Conservation (phyloP, 148 eudicot genomes). For the Spergularia bocconei region DNA sequence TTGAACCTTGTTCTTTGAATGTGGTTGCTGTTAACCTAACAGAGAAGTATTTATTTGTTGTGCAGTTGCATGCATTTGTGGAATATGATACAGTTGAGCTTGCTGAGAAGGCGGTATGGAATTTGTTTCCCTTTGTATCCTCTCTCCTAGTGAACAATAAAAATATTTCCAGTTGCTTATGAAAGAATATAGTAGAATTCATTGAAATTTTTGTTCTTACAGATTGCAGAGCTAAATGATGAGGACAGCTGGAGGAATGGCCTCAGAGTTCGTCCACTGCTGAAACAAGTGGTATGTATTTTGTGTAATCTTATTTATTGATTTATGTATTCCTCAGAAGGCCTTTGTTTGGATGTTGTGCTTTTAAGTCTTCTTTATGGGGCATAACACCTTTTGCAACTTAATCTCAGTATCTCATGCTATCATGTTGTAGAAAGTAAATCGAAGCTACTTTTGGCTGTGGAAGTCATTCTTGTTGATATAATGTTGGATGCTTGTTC, state of each 20-base stretch:
- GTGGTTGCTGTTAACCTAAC: background rate
- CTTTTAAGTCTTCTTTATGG: background rate
- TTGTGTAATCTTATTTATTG: background rate
- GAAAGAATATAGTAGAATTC: background rate
- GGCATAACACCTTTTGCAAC: background rate
- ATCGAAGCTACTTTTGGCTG: background rate
- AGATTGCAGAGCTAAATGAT: conserved; percentile 76
- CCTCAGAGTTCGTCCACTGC: conserved; percentile 80
- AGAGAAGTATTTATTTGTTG: conserved; percentile 9
- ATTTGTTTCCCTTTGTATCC: conserved; percentile 12
- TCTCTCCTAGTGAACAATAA: background rate
- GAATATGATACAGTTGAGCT: conserved; percentile 87
- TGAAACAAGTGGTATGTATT: conserved; percentile 49
- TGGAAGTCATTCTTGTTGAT: background rate
- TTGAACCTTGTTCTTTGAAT: conserved; percentile 2
- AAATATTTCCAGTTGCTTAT: background rate
- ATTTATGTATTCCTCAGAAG: background rate
- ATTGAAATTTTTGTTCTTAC: conserved; percentile 1
- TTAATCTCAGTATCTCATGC: background rate
- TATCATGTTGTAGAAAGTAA: background rate
- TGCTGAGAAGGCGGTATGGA: conserved; percentile 91
- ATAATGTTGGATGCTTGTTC: background rate
- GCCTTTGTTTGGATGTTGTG: background rate
- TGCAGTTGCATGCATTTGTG: conserved; percentile 93
- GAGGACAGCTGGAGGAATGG: conserved; percentile 93